Conservation (phyloP, 805 yeast genomes). For the Cyberlindnera subsufficiens region DNA sequence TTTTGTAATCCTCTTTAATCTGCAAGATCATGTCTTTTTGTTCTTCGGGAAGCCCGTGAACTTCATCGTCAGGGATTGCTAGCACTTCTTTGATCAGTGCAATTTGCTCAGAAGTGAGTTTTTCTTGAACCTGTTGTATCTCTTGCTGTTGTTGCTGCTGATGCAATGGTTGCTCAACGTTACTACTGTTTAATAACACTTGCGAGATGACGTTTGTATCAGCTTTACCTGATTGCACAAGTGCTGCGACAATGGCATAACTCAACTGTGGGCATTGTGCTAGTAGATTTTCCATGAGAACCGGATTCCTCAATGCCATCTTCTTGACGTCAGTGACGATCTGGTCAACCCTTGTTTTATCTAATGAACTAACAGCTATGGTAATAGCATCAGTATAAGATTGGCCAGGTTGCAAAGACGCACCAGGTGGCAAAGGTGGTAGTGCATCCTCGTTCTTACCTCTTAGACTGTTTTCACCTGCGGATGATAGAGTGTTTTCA, state of each 20-base stretch:
- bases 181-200: slow-evolving; percentile 25
- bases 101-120: slow-evolving; percentile 33
- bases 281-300: slow-evolving; percentile 52
- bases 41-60: slow-evolving; percentile 42
- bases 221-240: slow-evolving; percentile 29
- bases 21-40: slow-evolving; percentile 31
- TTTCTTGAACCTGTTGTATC: slow-evolving; percentile 2
- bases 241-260: slow-evolving; percentile 74
- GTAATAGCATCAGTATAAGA: slow-evolving; percentile 37
- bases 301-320: slow-evolving; percentile 53
- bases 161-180: background rate
- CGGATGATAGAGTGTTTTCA: slow-evolving; percentile 31
- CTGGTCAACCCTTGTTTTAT: slow-evolving; percentile 39
- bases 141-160: background rate
- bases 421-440: slow-evolving; percentile 53
- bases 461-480: slow-evolving; percentile 1
- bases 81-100: slow-evolving; percentile 47
- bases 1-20: slow-evolving; percentile 23
- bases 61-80: slow-evolving; percentile 45
- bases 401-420: slow-evolving; percentile 28
- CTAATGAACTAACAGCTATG: slow-evolving; percentile 38
- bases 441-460: slow-evolving; percentile 20
- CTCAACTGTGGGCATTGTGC: slow-evolving; percentile 74
- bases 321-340: slow-evolving; percentile 52
- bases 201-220: slow-evolving; percentile 27